A percentile compares a stretch with the other conserved stretches of the same genome.
Evolutionary conservation across 352 stramenopile species (phyloP).

Genomic region (Phytophthora pseudosyringae): DNA sequence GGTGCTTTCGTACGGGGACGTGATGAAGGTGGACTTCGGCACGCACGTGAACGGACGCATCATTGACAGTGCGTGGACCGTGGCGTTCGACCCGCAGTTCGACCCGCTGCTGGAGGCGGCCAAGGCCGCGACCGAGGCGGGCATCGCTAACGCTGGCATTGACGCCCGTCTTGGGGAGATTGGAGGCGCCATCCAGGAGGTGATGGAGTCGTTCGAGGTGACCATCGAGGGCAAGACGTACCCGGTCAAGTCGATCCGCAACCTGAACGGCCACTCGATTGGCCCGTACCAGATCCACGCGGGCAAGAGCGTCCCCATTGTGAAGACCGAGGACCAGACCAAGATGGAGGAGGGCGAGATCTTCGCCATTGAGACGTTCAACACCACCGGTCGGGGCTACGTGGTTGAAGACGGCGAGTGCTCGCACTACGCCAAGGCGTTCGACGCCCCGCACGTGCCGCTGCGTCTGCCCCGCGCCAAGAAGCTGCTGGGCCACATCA

Average conservation of each 20-base stretch:
- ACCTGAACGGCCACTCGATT: conserved; percentile 99
- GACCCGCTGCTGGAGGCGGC: conserved; percentile 93
- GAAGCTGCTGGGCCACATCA: conserved; percentile 97
- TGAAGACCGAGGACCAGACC: conserved; percentile 92
- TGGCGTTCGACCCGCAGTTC: conserved; percentile 96
- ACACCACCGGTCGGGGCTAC: conserved; percentile 84
- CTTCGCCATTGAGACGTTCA: conserved; percentile 98
- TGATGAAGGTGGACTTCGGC: conserved; percentile 98
- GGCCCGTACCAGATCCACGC: conserved; percentile 96
- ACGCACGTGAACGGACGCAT: conserved; percentile 97
- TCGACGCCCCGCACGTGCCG: conserved; percentile 95
- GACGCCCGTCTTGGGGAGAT: conserved; percentile 90
- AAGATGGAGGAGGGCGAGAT: conserved; percentile 99
- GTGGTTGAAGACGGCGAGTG: conserved; percentile 96
- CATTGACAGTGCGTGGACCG: conserved; percentile 98
- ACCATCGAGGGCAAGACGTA: conserved; percentile 96
- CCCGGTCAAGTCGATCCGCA: conserved; percentile 96
- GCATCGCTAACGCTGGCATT: conserved; percentile 93
- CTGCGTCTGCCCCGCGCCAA: conserved; percentile 92
- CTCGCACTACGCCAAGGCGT: conserved; percentile 98
- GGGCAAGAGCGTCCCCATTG: conserved; percentile 97
- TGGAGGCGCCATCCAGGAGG: conserved; percentile 29
- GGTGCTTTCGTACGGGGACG: conserved; percentile 94
- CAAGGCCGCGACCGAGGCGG: conserved; percentile 94
- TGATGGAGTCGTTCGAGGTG: conserved; percentile 51